Evolutionary conservation across 2,329 filamentous ascomycete genomes (phyloP), one percentile per base, ranked within the genome.

Genomic region (Sporothrix luriei): DNA sequence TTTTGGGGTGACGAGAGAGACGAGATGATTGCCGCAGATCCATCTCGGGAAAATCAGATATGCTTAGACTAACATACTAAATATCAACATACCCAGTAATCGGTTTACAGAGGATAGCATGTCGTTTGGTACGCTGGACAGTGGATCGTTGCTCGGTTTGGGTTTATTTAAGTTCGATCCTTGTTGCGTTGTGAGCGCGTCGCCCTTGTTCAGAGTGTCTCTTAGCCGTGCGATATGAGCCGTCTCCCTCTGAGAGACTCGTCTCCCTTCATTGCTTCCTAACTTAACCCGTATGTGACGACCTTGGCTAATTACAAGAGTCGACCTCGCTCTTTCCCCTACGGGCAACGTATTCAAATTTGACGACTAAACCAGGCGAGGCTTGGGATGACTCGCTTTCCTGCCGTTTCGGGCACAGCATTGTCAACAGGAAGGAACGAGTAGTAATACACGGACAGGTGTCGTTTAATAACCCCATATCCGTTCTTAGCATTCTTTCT

Each of bases 181-280:
- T n/a, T n/a, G n/a, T n/a, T n/a, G n/a, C n/a, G n/a, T n/a, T n/a
- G n/a, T n/a, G n/a, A n/a, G n/a, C n/a, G n/a, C n/a, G n/a, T n/a
- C n/a, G n/a, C n/a, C n/a, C n/a, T n/a, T 59, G 26, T 61, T 40
- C 24, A 61, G 33, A 59, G 33, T 40, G 55, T 57, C 52, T 33
- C 26, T 14, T 43, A n/a, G n/a, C 55, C 55, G 24, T 40, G 33
- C 33, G 33, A 6, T 61, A 5, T 3, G 19, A 40, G 33, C 38
- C 11, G 21, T 24, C 24, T 5, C 38, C n/a, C 38, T 11, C n/a
- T 9, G 19, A 19, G 19, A 49, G 16, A 9, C 19, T 49, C 11
- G 13, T 54, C 55, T 40, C 55, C 55, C 55, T 61, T 61, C 38
- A 38, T 40, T 43, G 38, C n/a, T 40, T 57, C 11, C 13, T 6